Evolutionary conservation across 1,284 basidiomycete genomes (phyloP).

Genomic region (Fereydounia khargensis): DNA sequence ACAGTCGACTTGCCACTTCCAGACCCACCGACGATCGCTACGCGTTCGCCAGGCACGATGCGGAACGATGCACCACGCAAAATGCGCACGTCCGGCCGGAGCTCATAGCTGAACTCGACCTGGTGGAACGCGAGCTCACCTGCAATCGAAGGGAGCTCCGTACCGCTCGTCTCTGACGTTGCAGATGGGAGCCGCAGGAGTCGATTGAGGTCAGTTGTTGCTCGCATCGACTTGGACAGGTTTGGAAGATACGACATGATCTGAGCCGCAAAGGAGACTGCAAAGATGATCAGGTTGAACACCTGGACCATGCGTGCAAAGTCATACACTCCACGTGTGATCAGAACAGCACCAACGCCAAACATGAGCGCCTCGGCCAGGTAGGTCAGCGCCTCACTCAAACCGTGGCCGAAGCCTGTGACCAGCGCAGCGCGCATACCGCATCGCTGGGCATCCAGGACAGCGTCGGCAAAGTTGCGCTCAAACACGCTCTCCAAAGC

Average conservation of each 20-base stretch:
- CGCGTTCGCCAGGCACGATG: conserved; percentile 38
- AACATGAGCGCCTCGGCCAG: conserved; percentile 74
- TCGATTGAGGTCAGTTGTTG: conserved; percentile 73
- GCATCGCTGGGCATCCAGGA: conserved; percentile 66
- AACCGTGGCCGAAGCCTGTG: conserved; percentile 77
- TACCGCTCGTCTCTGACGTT: conserved; percentile 5
- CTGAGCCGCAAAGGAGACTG: conserved; percentile 84
- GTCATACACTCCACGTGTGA: conserved; percentile 75
- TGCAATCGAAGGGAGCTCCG: not conserved
- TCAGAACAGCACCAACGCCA: conserved; percentile 80
- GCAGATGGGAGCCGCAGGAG: conserved; percentile 61
- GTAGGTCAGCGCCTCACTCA: conserved; percentile 79
- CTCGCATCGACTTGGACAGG: conserved; percentile 57
- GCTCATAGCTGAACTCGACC: conserved; percentile 42
- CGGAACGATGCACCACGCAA: conserved; percentile 23
- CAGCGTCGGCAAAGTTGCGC: conserved; percentile 68
- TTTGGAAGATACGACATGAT: conserved; percentile 70
- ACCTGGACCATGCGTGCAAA: conserved; percentile 85
- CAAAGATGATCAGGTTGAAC: conserved; percentile 87
- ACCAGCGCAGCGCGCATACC: conserved; percentile 77
- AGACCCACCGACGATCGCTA: conserved; percentile 50
- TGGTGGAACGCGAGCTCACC: conserved; percentile 34
- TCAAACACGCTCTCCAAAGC: conserved; percentile 76
- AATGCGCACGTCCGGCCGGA: conserved; percentile 12
- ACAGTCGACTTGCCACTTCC: conserved; percentile 53